Conservation (phyloP, 2,329 filamentous ascomycete species). For the Thielaviopsis musarum region DNA sequence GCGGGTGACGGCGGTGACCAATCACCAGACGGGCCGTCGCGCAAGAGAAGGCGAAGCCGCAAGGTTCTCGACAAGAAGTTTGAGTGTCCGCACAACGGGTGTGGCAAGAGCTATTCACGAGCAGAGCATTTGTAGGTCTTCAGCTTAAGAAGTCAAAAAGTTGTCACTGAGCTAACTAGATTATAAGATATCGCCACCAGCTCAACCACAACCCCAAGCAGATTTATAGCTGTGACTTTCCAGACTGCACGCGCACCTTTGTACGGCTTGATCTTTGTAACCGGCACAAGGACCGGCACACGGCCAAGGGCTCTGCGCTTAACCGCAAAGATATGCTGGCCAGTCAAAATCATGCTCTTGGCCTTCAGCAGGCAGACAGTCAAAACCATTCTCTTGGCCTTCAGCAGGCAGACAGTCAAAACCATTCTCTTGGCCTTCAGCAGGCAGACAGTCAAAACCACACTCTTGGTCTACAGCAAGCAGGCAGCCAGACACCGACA, state of each 20-base stretch:
- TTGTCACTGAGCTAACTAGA: not conserved
- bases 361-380: not conserved
- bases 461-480: not conserved
- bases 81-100: slow-evolving; percentile 69
- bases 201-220: slow-evolving; percentile 92
- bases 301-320: slow-evolving; percentile 59
- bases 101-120: slow-evolving; percentile 89
- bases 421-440: not conserved
- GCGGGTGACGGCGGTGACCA: slow-evolving; percentile 22
- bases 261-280: slow-evolving; percentile 87
- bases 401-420: slow-evolving; percentile 15
- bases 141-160: not conserved
- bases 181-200: slow-evolving; percentile 62
- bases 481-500: not conserved
- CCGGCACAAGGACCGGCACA: slow-evolving; percentile 66
- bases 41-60: slow-evolving; percentile 52
- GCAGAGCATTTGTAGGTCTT: slow-evolving; percentile 74
- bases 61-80: slow-evolving; percentile 70
- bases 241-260: slow-evolving; percentile 77
- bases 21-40: slow-evolving; percentile 35
- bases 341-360: slow-evolving; percentile 16
- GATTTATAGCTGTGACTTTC: slow-evolving; percentile 85
- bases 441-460: slow-evolving; percentile 16
- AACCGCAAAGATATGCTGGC: slow-evolving; percentile 45
- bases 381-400: slow-evolving; percentile 16